A percentile compares a stretch with the other conserved stretches of the same genome.
Conservation (phyloP, 106 monocot genomes). For the Allium sativum region DNA sequence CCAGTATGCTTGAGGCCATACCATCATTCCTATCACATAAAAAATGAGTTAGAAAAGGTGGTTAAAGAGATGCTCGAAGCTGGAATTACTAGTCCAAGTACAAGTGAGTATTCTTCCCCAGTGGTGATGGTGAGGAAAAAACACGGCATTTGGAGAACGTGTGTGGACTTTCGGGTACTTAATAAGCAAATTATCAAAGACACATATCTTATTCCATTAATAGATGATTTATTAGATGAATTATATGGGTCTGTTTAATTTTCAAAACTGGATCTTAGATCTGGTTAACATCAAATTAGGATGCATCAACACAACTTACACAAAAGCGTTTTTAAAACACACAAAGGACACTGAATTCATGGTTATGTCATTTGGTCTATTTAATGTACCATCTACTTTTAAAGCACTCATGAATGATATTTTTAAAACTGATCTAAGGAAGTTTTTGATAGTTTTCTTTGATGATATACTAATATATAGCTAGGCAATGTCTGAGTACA, state of each 20-base stretch:
- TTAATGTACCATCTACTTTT: not conserved
- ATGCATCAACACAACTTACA: not conserved
- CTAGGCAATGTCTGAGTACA: too few species aligned
- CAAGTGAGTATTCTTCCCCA: not conserved
- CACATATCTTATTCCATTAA: slow-evolving; percentile 1
- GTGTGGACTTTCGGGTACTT: too few species aligned
- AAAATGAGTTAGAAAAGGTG: not conserved
- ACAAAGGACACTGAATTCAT: not conserved
- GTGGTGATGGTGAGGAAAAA: not conserved
- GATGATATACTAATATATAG: too few species aligned
- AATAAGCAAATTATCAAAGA: too few species aligned
- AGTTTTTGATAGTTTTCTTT: too few species aligned
- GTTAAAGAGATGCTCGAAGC: not conserved
- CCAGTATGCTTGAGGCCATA: not conserved
- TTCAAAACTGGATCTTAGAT: not conserved
- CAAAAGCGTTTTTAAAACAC: not conserved
- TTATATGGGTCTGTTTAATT: not conserved
- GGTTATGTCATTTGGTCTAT: slow-evolving; percentile 1
- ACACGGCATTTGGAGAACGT: not conserved
- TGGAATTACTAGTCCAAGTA: not conserved
- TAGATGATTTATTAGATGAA: slow-evolving; percentile 1
- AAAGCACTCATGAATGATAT: not conserved
- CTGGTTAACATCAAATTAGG: not conserved
- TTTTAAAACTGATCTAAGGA: not conserved
- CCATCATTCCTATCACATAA: not conserved